Base-by-base conservation (phyloP, 345 rosid species). In the Camelina laxa region DNA sequence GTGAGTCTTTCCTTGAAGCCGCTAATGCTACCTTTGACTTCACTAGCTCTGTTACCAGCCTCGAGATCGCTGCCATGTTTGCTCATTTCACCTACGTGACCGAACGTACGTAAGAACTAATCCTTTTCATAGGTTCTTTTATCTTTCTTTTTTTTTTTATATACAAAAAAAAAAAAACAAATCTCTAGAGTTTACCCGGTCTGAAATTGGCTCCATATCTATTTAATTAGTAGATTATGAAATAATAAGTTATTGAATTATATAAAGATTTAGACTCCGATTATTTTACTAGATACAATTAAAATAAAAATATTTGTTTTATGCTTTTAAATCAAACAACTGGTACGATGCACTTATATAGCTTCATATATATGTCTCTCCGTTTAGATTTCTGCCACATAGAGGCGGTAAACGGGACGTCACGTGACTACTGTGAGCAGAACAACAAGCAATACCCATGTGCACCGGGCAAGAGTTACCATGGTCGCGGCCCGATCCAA, bases 361-460 rank as follows among this genome's bases (percentile, higher is more conserved):
- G 57, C 12, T 58, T 72, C 42, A 60, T 56, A 12, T 55, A 21
- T 16, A 33, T 6, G 24, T 50, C 24, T 50, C 33, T 54, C 3
- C 57, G 57, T 54, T n/a, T 84, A 91, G 94, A 79, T 65, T 91
- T 89, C 49, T 91, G 94, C 81, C 58, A 62, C 61, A 80, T 83
- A 27, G 88, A 91, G 72, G 94, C 89, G 62, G 74, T 72, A 15
- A 60, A 87, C 20, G 91, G 88, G 21, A 65, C 89, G 21, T 76
- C 85, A 0, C 75, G 36, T 16, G 76, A 86, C 81, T 85, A 73
- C 9, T 86, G 91, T 68, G 86, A 88, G 41, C 61, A 70, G 36
- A 24, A 4, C 21, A 75, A 72, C 77, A 72, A 75, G 4, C 80
- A 82, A 47, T 91, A 81, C 69, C 89, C 87, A 51, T 91, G 97